Conservation (phyloP, 306 rosid species). For the Inga leiocalycina region DNA sequence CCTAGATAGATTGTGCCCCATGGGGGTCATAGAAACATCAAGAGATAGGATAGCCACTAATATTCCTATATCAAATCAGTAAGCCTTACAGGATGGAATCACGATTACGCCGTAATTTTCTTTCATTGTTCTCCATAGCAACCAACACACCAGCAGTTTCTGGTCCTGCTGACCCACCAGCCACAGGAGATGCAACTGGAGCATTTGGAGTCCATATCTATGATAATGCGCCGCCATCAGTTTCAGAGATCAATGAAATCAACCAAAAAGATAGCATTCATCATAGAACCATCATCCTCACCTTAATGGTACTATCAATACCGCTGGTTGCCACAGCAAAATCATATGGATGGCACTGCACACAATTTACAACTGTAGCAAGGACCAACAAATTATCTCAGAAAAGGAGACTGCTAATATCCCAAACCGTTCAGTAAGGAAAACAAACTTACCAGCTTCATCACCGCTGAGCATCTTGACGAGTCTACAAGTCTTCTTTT, state of each 20-base stretch:
- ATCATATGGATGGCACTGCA: conserved; percentile 92
- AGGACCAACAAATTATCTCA: conserved; percentile 33
- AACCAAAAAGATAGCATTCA: conserved; percentile 25
- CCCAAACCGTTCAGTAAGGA: conserved; percentile 17
- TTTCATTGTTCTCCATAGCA: conserved; percentile 81
- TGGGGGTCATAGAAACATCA: conserved; percentile 12
- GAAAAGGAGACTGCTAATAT: conserved; percentile 17
- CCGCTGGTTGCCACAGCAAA: conserved; percentile 97
- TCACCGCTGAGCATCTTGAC: conserved; percentile 87
- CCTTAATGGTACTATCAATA: conserved; percentile 95
- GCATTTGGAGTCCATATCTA: conserved; percentile 93
- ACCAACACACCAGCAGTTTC: conserved; percentile 66
- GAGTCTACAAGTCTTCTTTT: conserved; percentile 88
- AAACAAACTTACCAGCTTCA: conserved; percentile 66
- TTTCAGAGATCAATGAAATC: conserved; percentile 35
- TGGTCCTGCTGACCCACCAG: conserved; percentile 76
- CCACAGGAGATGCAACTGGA: conserved; percentile 74
- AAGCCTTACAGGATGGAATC: conserved; percentile 78
- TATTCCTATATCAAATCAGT: conserved; percentile 12
- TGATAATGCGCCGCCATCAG: conserved; percentile 36
- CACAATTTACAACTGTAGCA: conserved; percentile 84
- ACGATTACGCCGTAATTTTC: conserved; percentile 63
- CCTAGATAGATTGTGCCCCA: conserved; percentile 5
- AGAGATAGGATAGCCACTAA: background rate
- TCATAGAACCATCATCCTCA: conserved; percentile 35